Evolutionary conservation across 208 protist genomes (phyloP), one percentile per base, ranked within the genome.

Genomic region (Leptomonas pyrrhocoris): DNA sequence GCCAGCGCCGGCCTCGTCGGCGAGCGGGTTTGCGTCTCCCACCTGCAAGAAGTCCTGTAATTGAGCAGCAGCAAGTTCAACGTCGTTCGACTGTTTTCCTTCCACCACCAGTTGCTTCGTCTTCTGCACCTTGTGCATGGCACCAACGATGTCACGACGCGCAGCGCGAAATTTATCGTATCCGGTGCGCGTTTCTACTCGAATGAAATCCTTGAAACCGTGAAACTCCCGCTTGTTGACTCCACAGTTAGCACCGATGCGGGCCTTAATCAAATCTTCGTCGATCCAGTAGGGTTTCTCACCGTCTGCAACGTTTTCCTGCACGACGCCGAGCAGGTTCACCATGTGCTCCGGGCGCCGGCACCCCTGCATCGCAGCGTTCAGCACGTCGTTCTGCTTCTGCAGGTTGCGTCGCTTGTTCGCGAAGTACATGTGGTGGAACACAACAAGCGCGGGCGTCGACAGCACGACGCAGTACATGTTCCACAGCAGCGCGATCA

Each of bases 341-440:
- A 70, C 38, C 27, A 81, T 21, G 34, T 48, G 59, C 28, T 27
- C 34, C 27, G 64, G 28, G 36, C 81, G 82, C 21, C 72, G 72
- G 68, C 72, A 85, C 25, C 50, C 45, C 31, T 64, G 34, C 49
- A 67, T 57, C 36, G 34, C 59, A 23, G 16, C 58, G 54, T 77
- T 86, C 53, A 84, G 48, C 34, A 83, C 57, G 60, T 91, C 80
- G 18, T 55, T 61, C 57, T 79, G 81, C 60, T 78, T 80, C 68
- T 91, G 85, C 57, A 80, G 51, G 61, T 71, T 83, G 50, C 83
- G 81, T 30, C 83, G 56, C 55, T 64, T 59, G 58, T 73, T 71
- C 15, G 77, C 82, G 63, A 91, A 76, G 77, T 85, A 73, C 67
- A 79, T 75, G 74, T 91, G 86, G 68, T 91, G 83, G 16, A 86